Evolutionary conservation across 1,284 basidiomycete genomes (phyloP).

Genomic region (Cryptococcus sp.): DNA sequence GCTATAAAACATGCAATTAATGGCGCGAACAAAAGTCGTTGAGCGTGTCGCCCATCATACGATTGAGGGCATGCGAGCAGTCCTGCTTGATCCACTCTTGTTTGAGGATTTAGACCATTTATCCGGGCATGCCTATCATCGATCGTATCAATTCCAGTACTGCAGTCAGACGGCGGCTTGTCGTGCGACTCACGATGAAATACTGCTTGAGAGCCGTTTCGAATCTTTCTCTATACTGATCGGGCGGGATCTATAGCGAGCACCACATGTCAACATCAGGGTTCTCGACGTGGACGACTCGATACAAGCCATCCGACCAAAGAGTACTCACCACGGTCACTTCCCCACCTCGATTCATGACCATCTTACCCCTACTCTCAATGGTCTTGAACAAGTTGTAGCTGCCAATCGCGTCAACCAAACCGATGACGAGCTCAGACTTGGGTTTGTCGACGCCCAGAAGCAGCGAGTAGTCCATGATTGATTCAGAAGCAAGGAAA

Average conservation of each 20-base stretch:
- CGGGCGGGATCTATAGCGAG: constrained; percentile 36
- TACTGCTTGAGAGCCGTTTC: constrained; percentile 36
- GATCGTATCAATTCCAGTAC: too few relatives aligned
- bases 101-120: constrained; percentile 34
- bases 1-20: too few relatives aligned
- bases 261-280: neutral
- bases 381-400: constrained; percentile 43
- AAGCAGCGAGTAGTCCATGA: constrained; percentile 77
- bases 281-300: neutral
- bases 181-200: constrained; percentile 28
- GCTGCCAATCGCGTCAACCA: constrained; percentile 74
- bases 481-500: constrained; percentile 69
- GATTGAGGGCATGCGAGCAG: neutral
- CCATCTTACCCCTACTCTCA: constrained; percentile 38
- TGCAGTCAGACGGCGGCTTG: too few relatives aligned
- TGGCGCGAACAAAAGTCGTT: too few relatives aligned
- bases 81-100: neutral
- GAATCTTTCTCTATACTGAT: constrained; percentile 41
- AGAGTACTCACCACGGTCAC: constrained; percentile 36
- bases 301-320: neutral
- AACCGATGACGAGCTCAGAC: constrained; percentile 68
- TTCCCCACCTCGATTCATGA: constrained; percentile 37
- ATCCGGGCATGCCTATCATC: constrained; percentile 3
- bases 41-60: too few relatives aligned
- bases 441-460: constrained; percentile 61